phyloP scores from a whole-genome alignment of 2,329 filamentous ascomycete species.

The Penicillium sp. region DNA sequence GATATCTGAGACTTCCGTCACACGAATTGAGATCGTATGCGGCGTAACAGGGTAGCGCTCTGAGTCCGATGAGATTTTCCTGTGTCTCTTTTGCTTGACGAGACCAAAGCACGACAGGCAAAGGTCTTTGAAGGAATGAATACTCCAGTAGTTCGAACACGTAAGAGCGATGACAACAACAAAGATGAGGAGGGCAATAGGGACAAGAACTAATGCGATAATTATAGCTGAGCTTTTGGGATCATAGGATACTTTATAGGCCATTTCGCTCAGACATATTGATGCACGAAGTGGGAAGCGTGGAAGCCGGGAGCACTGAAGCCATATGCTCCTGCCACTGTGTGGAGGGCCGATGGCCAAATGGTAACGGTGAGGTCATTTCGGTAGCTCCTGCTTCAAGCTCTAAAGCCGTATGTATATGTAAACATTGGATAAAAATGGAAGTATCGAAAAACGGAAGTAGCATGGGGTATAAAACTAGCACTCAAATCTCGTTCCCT shows the following conservation, averaged over 20 bases:
- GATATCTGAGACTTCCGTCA: conserved; percentile 27
- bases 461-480: conserved; percentile 26
- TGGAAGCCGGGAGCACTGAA: neutral
- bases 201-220: conserved; percentile 47
- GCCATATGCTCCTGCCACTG: conserved; percentile 2
- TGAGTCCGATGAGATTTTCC: conserved; percentile 31
- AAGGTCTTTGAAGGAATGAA: conserved; percentile 16
- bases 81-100: conserved; percentile 24
- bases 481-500: conserved; percentile 24
- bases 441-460: conserved; percentile 6
- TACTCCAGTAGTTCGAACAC: conserved; percentile 38
- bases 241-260: conserved; percentile 28
- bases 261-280: conserved; percentile 25
- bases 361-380: neutral
- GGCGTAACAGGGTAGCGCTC: conserved; percentile 25
- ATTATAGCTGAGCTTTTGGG: conserved; percentile 41
- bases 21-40: conserved; percentile 26
- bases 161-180: conserved; percentile 39
- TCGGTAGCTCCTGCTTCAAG: neutral
- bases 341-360: neutral
- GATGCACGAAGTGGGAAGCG: neutral
- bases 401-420: neutral
- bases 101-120: conserved; percentile 23
- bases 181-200: conserved; percentile 45
- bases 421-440: neutral